phyloP scores from a whole-genome alignment of 352 stramenopile species.

The Peronospora belbahrii region DNA sequence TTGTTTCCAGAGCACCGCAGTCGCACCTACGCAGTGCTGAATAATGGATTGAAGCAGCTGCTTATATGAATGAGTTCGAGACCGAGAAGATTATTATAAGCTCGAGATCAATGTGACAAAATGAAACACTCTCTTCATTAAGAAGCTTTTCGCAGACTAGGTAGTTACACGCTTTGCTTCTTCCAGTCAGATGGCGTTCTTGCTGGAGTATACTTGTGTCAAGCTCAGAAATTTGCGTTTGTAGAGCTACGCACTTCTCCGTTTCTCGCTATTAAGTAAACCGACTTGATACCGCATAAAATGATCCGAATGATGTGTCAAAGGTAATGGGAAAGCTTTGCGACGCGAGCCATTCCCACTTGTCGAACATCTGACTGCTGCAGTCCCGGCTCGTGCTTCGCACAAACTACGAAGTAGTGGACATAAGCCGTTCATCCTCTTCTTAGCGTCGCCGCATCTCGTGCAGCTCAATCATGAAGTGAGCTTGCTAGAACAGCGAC shows the following conservation, averaged over 20 bases:
- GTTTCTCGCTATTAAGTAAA: constrained; percentile 41
- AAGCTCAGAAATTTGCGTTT: constrained; percentile 50
- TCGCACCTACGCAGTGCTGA: constrained; percentile 77
- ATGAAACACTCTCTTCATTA: constrained; percentile 41
- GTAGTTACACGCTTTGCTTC: constrained; percentile 47
- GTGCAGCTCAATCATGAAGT: constrained; percentile 14
- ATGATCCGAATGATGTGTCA: constrained; percentile 43
- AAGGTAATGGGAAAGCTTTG: constrained; percentile 38
- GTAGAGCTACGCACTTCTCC: constrained; percentile 10
- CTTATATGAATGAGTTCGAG: too few relatives aligned
- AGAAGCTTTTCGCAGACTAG: constrained; percentile 61
- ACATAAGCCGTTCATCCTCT: constrained; percentile 8
- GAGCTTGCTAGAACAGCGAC: background rate
- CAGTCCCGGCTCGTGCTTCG: constrained; percentile 69
- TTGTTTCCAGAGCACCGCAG: constrained; percentile 84
- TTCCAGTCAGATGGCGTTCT: constrained; percentile 28
- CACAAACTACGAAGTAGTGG: constrained; percentile 16
- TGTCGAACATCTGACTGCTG: constrained; percentile 53
- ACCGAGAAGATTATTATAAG: too few relatives aligned
- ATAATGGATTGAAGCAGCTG: constrained; percentile 87
- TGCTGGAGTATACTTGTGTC: constrained; percentile 45
- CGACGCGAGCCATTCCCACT: constrained; percentile 24
- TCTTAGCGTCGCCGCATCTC: constrained; percentile 52
- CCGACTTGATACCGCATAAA: constrained; percentile 71
- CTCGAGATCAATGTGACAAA: constrained; percentile 52